These are phyloP conservation scores for Cydonia oblonga DNA, from an alignment of 331 rosid species.

Conservation along the genomic window DNA sequence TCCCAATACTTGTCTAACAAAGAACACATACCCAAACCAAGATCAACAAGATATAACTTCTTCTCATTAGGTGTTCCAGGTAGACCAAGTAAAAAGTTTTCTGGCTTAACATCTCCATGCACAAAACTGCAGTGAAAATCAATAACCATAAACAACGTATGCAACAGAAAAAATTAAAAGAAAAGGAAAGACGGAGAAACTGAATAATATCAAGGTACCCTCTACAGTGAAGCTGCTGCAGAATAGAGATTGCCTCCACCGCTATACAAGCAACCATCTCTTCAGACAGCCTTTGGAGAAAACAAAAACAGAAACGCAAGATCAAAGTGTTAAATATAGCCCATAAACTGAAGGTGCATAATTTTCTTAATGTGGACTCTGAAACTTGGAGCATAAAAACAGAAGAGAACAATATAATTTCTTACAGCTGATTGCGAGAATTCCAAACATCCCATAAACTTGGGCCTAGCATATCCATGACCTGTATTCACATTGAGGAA, in stretches of 20 bases:
- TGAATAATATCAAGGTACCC: conserved; percentile 14
- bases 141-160: not conserved
- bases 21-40: conserved; percentile 26
- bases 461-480: conserved; percentile 31
- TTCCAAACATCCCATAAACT: conserved; percentile 13
- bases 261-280: conserved; percentile 35
- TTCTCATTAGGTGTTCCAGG: conserved; percentile 24
- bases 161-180: not conserved
- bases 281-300: conserved; percentile 20
- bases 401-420: not conserved
- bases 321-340: not conserved
- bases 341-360: not conserved
- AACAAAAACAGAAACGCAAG: not conserved
- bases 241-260: conserved; percentile 31
- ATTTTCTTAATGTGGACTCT: not conserved
- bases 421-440: conserved; percentile 27
- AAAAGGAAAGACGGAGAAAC: not conserved
- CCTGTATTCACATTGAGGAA: conserved; percentile 11
- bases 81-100: conserved; percentile 11
- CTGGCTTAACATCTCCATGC: too few relatives aligned
- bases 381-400: not conserved
- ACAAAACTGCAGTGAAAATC: too few relatives aligned
- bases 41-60: conserved; percentile 28
- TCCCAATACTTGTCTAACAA: not conserved
- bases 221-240: conserved; percentile 23